These are phyloP conservation scores for Bisporella sp. DNA, from an alignment of 2,329 filamentous ascomycete species.

Conservation along the genomic window DNA sequence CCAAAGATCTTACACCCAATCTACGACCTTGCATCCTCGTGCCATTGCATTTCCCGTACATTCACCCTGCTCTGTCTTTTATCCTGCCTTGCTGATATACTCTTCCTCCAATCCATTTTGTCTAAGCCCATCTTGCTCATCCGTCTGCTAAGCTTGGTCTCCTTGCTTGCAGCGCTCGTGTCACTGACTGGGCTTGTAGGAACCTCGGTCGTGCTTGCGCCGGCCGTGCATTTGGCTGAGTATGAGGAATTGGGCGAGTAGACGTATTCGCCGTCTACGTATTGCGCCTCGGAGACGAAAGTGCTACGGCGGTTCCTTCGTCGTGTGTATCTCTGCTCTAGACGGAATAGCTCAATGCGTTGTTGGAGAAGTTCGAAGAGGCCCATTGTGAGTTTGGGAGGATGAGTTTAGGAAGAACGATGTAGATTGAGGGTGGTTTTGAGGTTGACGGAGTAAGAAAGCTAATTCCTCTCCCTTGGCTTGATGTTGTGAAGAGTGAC, in stretches of 20 bases:
- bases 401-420: not conserved
- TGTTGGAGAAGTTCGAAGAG: slow-evolving; percentile 55
- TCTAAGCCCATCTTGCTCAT: not conserved
- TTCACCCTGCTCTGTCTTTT: slow-evolving; percentile 12
- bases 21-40: slow-evolving; percentile 5
- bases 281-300: slow-evolving; percentile 82
- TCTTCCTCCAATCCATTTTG: slow-evolving; percentile 7
- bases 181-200: not conserved
- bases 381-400: slow-evolving; percentile 22
- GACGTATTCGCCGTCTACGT: slow-evolving; percentile 93
- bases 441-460: too few relatives aligned
- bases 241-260: slow-evolving; percentile 49
- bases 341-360: slow-evolving; percentile 83
- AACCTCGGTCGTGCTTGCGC: not conserved
- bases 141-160: not conserved
- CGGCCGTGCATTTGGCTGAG: slow-evolving; percentile 24
- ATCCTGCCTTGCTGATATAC: not conserved
- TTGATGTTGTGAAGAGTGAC: too few relatives aligned
- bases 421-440: too few relatives aligned
- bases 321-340: slow-evolving; percentile 91
- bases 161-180: too few relatives aligned
- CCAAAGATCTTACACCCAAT: not conserved
- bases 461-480: too few relatives aligned
- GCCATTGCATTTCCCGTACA: slow-evolving; percentile 18
- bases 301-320: slow-evolving; percentile 80